Evolutionary conservation across 2,329 filamentous ascomycete species (phyloP).

Genomic region (Aureobasidium sp.): DNA sequence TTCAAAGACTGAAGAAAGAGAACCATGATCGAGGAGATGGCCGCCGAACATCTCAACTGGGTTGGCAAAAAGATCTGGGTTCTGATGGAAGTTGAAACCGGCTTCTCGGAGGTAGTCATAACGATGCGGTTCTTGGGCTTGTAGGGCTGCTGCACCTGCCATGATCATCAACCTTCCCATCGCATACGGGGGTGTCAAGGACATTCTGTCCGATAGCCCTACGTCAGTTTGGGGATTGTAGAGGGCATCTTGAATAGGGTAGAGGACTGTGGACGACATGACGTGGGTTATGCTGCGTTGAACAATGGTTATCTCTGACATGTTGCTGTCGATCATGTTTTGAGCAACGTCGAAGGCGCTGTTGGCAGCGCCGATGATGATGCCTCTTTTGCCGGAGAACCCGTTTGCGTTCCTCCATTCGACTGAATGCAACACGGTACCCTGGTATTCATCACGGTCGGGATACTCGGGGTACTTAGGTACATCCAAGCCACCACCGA

Average conservation of each 20-base stretch:
- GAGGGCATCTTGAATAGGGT: constrained; percentile 15
- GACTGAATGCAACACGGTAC: constrained; percentile 29
- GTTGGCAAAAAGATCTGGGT: constrained; percentile 22
- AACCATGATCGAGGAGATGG: constrained; percentile 35
- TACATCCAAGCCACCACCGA: constrained; percentile 25
- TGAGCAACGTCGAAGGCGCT: constrained; percentile 42
- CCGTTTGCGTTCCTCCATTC: constrained; percentile 26
- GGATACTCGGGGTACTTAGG: constrained; percentile 19
- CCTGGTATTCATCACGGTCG: constrained; percentile 25
- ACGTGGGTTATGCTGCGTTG: constrained; percentile 33
- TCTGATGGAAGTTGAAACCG: constrained; percentile 33
- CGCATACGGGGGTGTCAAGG: constrained; percentile 4
- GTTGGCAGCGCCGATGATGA: constrained; percentile 41
- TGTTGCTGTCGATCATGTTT: constrained; percentile 36
- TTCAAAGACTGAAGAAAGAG: constrained; percentile 24
- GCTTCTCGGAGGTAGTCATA: constrained; percentile 27
- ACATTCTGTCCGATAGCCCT: constrained; percentile 20
- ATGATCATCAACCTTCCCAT: constrained; percentile 10
- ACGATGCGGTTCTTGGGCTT: constrained; percentile 26
- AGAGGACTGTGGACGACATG: background rate
- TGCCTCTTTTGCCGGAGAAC: constrained; percentile 34
- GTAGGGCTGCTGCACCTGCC: constrained; percentile 17
- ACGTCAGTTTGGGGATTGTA: constrained; percentile 16
- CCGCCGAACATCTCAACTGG: constrained; percentile 33
- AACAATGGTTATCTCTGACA: constrained; percentile 38